phyloP scores from a whole-genome alignment of 768 basidiomycete species.

The Scleroderma bovista region DNA sequence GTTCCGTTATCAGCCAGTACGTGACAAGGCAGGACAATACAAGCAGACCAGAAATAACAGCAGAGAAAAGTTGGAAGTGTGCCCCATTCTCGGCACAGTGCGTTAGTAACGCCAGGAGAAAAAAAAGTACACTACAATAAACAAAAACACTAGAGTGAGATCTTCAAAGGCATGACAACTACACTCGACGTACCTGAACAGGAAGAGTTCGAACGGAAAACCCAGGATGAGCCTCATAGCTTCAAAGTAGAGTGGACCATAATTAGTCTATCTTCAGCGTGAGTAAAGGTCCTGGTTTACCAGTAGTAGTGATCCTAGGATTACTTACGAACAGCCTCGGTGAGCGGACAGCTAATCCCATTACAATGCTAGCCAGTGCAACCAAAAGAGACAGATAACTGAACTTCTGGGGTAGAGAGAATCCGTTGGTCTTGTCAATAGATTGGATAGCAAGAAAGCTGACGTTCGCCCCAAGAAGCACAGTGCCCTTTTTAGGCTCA shows the following conservation, averaged over 20 bases:
- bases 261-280: background rate
- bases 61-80: background rate
- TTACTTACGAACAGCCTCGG: background rate
- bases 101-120: background rate
- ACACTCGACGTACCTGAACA: background rate
- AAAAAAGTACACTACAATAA: background rate
- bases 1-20: background rate
- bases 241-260: background rate
- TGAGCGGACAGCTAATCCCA: background rate
- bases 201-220: background rate
- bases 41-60: background rate
- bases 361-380: background rate
- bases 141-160: background rate
- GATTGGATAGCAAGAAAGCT: slow-evolving; percentile 47
- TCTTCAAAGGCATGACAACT: background rate
- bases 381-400: background rate
- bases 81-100: background rate
- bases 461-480: slow-evolving; percentile 49
- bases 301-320: background rate
- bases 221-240: background rate
- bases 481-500: slow-evolving; percentile 33
- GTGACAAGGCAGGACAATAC: background rate
- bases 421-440: slow-evolving; percentile 10
- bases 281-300: background rate
- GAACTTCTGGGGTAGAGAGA: background rate